A percentile compares a stretch with the other conserved stretches of the same genome.
These are phyloP conservation scores for Rhazya stricta DNA, from an alignment of 257 asterid species.

Conservation along the genomic window DNA sequence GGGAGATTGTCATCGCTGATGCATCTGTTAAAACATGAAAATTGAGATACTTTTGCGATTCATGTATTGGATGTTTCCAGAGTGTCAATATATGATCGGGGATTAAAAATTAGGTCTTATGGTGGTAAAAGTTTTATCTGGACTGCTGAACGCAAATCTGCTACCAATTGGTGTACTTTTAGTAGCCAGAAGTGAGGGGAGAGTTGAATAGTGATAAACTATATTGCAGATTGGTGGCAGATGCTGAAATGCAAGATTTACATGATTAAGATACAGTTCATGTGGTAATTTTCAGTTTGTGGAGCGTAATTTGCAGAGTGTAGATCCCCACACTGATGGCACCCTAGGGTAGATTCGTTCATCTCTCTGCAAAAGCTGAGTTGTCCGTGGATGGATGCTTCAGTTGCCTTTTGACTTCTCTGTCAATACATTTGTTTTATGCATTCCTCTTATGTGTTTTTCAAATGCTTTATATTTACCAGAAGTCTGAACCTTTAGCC, in stretches of 20 bases:
- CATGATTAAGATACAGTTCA: neutral
- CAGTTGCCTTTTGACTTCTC: neutral
- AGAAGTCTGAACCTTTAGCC: neutral
- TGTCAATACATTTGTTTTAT: neutral
- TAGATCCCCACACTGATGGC: neutral
- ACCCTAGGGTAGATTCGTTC: neutral
- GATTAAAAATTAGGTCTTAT: neutral
- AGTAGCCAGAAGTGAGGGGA: neutral
- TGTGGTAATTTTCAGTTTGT: neutral
- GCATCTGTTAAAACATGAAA: neutral
- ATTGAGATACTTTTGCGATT: neutral
- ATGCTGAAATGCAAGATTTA: neutral
- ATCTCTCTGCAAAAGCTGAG: neutral
- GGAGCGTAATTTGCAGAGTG: too few relatives aligned
- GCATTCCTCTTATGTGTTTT: neutral
- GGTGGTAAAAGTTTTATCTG: neutral
- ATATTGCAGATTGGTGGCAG: neutral
- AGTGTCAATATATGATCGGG: neutral
- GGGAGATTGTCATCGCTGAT: neutral
- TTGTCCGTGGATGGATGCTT: neutral
- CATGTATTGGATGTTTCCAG: neutral
- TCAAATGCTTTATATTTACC: neutral
- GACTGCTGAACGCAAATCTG: neutral
- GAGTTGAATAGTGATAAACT: neutral
- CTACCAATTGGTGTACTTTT: neutral